Evolutionary conservation across 768 basidiomycete genomes (phyloP).

Genomic region (Auricularia heimuer): DNA sequence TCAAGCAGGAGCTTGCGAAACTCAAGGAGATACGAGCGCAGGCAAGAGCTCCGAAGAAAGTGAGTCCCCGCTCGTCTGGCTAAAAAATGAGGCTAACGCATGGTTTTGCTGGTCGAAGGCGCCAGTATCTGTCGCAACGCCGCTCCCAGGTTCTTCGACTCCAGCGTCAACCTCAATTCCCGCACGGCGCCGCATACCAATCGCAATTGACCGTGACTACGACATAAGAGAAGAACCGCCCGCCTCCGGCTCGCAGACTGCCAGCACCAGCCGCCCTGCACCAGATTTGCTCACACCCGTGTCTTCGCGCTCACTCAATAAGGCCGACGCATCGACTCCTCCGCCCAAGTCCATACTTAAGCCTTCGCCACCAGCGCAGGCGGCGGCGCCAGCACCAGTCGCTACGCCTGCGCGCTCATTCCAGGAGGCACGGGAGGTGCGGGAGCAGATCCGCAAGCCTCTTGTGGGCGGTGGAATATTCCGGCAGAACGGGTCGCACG

Average conservation of each 20-base stretch:
- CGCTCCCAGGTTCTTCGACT: not conserved
- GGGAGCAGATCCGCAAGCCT: conserved; percentile 35
- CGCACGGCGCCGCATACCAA: conserved; percentile 10
- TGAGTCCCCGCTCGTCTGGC: conserved; percentile 3
- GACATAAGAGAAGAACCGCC: conserved; percentile 2
- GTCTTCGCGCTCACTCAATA: not conserved
- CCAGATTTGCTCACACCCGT: not conserved
- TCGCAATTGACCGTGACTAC: conserved; percentile 5
- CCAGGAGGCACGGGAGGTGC: conserved; percentile 46
- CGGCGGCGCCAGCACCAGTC: conserved; percentile 12
- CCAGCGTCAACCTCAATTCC: not conserved
- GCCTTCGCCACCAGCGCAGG: not conserved
- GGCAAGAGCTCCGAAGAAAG: conserved; percentile 24
- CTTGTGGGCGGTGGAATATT: conserved; percentile 66
- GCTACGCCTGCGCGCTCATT: conserved; percentile 28
- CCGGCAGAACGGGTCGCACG: conserved; percentile 49
- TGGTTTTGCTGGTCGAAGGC: not conserved
- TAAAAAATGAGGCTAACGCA: not conserved
- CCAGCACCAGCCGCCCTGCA: not conserved
- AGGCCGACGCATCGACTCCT: not conserved
- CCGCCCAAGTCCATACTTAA: conserved; percentile 8
- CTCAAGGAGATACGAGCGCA: conserved; percentile 31
- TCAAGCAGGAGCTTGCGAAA: conserved; percentile 52
- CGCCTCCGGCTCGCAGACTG: not conserved
- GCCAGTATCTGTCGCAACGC: not conserved